Conservation (phyloP, 371 early-diverging fungal species). For the Zopfochytrium polystomum region DNA sequence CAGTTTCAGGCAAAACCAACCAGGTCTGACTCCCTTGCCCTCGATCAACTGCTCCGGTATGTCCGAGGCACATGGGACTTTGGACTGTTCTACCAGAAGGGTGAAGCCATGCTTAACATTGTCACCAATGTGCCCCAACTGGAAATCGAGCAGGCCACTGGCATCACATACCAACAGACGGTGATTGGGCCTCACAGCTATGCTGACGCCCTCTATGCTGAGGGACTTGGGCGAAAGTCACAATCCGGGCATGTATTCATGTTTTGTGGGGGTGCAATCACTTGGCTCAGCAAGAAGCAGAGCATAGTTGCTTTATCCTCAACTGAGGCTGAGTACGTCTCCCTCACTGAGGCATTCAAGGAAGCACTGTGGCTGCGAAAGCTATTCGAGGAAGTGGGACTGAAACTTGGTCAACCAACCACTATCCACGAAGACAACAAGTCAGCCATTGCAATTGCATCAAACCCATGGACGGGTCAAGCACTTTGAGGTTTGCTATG, state of each 20-base stretch:
- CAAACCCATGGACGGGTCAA: conserved; percentile 22
- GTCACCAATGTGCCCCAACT: not conserved
- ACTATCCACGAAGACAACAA: conserved; percentile 27
- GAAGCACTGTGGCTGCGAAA: not conserved
- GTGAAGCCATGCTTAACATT: not conserved
- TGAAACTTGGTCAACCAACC: conserved; percentile 14
- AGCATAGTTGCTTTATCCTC: conserved; percentile 22
- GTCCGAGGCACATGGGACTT: not conserved
- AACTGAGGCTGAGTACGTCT: conserved; percentile 2
- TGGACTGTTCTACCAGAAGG: conserved; percentile 10
- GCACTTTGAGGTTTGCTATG: conserved; percentile 8
- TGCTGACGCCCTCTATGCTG: conserved; percentile 34
- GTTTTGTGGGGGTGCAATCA: conserved; percentile 18
- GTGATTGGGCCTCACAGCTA: conserved; percentile 5
- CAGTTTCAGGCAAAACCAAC: conserved; percentile 5
- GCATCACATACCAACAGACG: no score
- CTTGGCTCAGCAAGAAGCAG: conserved; percentile 31
- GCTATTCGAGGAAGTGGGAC: not conserved
- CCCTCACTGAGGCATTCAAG: not conserved
- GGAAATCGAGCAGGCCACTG: not conserved
- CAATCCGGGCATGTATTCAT: conserved; percentile 28
- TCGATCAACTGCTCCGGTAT: not conserved
- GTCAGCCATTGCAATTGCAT: conserved; percentile 19
- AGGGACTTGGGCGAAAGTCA: conserved; percentile 25
- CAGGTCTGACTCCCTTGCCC: not conserved